Evolutionary conservation across 208 protist species (phyloP), one percentile per base, ranked within the genome.

Genomic region (Leishmania mexicana): DNA sequence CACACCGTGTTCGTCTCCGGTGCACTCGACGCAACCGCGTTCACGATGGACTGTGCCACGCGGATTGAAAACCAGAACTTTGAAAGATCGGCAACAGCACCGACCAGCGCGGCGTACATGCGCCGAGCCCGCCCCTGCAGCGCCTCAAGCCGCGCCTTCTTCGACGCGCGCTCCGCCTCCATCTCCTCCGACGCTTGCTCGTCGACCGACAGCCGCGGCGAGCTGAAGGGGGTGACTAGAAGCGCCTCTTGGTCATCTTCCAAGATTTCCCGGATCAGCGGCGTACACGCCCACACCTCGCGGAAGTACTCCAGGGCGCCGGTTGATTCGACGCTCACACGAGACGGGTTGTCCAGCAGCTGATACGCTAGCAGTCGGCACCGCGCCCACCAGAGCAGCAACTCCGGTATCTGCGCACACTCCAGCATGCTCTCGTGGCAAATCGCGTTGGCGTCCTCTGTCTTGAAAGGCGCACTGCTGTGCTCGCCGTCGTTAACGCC

Each of bases 361-460:
- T 86, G 78, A 67, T 92, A 81, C 71, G 85, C 87, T 17, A 97
- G 83, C 57, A 97, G 79, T 1, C 94, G 91, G 85, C 89, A 95
- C 72, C 94, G 90, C 28, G 89, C 90, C 94, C 94, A 97, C 93
- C 94, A 97, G 76, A 97, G 80, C 60, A 91, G 75, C 73, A 81
- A 35, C 79, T 81, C 81, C 40, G 81, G 82, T 49, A 70, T 79
- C 78, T 83, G 70, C 5, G 76, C 67, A 68, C 67, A 85, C 84
- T 67, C 84, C 76, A 78, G 85, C 90, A 97, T 96, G 71, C 84
- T 93, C 78, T 87, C 81, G 35, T 94, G 84, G 57, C 85, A 87
- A 47, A 85, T 83, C 21, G 81, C 85, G 45, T 54, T 62, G 28
- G 81, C 83, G 51, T 83, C 79, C 72, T 85, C 79, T 19, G 78